Evolutionary conservation across 106 monocot species (phyloP).

Genomic region (Apostasia shenzhenica): DNA sequence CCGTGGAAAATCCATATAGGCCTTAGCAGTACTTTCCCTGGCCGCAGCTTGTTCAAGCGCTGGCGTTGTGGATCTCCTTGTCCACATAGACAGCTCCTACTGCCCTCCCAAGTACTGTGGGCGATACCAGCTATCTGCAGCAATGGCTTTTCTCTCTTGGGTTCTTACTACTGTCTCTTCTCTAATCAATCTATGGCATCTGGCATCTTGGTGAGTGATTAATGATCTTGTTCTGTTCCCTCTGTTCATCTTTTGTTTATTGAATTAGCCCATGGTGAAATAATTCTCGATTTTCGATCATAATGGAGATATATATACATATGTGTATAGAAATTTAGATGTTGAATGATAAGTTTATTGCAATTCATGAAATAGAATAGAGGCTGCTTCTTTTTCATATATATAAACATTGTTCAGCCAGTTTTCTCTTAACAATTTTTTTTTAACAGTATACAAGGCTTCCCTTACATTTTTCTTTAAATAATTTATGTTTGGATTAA

Average conservation of each 20-base stretch:
- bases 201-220: slow-evolving; percentile 46
- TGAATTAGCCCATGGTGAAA: neutral
- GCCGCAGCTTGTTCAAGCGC: slow-evolving; percentile 66
- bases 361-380: neutral
- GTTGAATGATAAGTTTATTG: too few relatives aligned
- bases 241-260: slow-evolving; percentile 1
- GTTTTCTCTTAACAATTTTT: too few relatives aligned
- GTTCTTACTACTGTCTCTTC: slow-evolving; percentile 67
- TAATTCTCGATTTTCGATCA: slow-evolving; percentile 1
- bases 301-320: slow-evolving; percentile 6
- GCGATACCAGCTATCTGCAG: slow-evolving; percentile 72
- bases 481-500: too few relatives aligned
- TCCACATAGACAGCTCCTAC: slow-evolving; percentile 22
- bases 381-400: too few relatives aligned
- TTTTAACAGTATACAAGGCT: too few relatives aligned
- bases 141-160: slow-evolving; percentile 84
- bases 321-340: too few relatives aligned
- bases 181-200: slow-evolving; percentile 68
- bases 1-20: slow-evolving; percentile 25
- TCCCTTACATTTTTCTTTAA: too few relatives aligned
- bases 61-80: slow-evolving; percentile 54
- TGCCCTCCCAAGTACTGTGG: slow-evolving; percentile 57
- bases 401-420: too few relatives aligned
- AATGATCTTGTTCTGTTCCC: neutral
- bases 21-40: slow-evolving; percentile 57